Percentiles rank a stretch among this genome's conserved stretches.
Evolutionary conservation across 2,329 filamentous ascomycete species (phyloP).

Genomic region (Penicillium sp.): DNA sequence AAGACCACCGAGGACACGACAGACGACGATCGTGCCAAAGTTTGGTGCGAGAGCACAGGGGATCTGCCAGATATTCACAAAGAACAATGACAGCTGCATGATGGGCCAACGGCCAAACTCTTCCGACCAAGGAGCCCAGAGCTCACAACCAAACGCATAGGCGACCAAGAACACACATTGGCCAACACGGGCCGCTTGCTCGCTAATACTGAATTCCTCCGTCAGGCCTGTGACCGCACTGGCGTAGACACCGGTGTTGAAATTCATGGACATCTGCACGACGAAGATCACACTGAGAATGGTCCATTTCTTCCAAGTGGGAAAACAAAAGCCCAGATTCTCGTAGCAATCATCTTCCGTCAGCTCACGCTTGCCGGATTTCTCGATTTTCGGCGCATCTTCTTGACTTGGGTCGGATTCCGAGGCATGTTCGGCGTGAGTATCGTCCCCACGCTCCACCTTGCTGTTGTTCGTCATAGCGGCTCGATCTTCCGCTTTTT

Average conservation of each 20-base stretch:
- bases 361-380: constrained; percentile 25
- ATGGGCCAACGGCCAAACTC: constrained; percentile 75
- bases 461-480: constrained; percentile 1
- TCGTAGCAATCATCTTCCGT: constrained; percentile 55
- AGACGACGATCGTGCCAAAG: constrained; percentile 62
- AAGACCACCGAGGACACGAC: constrained; percentile 61
- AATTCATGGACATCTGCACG: constrained; percentile 72
- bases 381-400: constrained; percentile 9
- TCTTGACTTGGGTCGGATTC: constrained; percentile 12
- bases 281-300: constrained; percentile 66
- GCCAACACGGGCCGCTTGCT: constrained; percentile 63
- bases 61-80: constrained; percentile 74
- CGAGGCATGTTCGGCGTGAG: constrained; percentile 18
- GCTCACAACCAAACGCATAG: constrained; percentile 79
- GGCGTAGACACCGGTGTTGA: constrained; percentile 68
- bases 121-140: constrained; percentile 83
- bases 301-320: constrained; percentile 62
- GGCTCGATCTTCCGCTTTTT: constrained; percentile 1
- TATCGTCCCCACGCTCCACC: constrained; percentile 6
- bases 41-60: constrained; percentile 67
- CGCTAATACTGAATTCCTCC: constrained; percentile 61
- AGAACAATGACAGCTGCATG: constrained; percentile 63
- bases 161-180: constrained; percentile 70
- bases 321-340: constrained; percentile 57
- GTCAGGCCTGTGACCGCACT: constrained; percentile 62